Evolutionary conservation across 1,284 basidiomycete species (phyloP).

Genomic region (Coniferiporia weirii): DNA sequence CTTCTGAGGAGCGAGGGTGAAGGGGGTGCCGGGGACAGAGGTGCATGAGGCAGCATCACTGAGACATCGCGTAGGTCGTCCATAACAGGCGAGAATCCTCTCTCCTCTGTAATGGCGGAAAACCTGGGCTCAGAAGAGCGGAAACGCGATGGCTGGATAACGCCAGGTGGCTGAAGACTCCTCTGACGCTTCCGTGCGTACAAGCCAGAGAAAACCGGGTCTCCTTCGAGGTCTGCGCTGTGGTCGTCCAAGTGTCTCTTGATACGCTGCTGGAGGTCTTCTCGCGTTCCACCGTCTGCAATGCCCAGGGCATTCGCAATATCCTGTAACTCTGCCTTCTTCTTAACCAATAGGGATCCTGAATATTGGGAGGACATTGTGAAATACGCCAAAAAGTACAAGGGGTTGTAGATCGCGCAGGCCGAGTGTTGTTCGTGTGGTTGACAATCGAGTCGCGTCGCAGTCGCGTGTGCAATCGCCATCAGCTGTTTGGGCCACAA

Average conservation of each 20-base stretch:
- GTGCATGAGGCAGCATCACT: constrained; percentile 43
- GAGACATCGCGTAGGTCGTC: constrained; percentile 43
- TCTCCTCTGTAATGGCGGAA: constrained; percentile 14
- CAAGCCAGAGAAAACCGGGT: constrained; percentile 51
- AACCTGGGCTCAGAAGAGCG: constrained; percentile 24
- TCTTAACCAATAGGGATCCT: constrained; percentile 50
- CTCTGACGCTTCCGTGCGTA: constrained; percentile 36
- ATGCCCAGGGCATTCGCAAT: constrained; percentile 48
- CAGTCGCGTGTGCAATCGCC: background rate
- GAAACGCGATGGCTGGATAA: constrained; percentile 9
- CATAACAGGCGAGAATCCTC: constrained; percentile 40
- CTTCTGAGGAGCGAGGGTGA: constrained; percentile 6
- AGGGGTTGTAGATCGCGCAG: background rate
- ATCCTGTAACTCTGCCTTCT: constrained; percentile 56
- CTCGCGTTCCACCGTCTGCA: constrained; percentile 51
- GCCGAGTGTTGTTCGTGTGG: background rate
- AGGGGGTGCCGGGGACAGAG: constrained; percentile 24
- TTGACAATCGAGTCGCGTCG: background rate
- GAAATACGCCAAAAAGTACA: background rate
- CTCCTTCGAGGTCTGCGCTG: constrained; percentile 44
- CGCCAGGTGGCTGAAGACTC: constrained; percentile 34
- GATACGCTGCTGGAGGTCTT: constrained; percentile 52
- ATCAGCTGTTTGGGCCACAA: background rate
- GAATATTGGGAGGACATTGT: constrained; percentile 27
- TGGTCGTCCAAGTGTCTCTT: constrained; percentile 52